A percentile compares a stretch with the other conserved stretches of the same genome.
These are phyloP conservation scores for Centella asiatica DNA, from an alignment of 129 eudicot genomes.

Conservation along the genomic window DNA sequence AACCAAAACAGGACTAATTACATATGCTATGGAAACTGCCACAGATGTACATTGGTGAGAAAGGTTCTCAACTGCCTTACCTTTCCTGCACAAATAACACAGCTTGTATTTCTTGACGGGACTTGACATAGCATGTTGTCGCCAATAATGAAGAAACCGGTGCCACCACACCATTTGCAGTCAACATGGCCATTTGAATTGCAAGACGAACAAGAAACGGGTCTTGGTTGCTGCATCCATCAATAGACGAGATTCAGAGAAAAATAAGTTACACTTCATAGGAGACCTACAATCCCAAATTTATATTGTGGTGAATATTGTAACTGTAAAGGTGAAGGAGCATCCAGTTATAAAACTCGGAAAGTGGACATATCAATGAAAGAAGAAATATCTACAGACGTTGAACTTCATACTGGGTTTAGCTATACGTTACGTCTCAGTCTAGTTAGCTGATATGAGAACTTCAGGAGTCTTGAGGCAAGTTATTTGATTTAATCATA, in stretches of 20 bases:
- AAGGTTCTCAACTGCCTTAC: conserved; percentile 19
- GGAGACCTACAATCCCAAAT: background rate
- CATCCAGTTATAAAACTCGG: too few relatives aligned
- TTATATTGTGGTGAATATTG: background rate
- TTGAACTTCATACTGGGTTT: too few relatives aligned
- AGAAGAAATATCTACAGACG: too few relatives aligned
- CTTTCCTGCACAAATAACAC: conserved; percentile 94
- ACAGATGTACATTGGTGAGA: background rate
- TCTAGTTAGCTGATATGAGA: too few relatives aligned
- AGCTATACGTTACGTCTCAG: too few relatives aligned
- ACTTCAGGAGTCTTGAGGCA: too few relatives aligned
- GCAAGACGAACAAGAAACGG: conserved; percentile 64
- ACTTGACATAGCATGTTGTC: conserved; percentile 95
- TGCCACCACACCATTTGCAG: conserved; percentile 93
- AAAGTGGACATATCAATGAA: background rate
- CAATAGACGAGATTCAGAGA: conserved; percentile 3
- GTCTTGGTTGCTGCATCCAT: conserved; percentile 76
- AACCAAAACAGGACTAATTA: too few relatives aligned
- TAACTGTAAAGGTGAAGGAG: background rate
- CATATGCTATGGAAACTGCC: background rate
- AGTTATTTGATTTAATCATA: too few relatives aligned
- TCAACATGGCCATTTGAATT: conserved; percentile 72
- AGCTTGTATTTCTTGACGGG: conserved; percentile 77
- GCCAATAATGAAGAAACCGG: conserved; percentile 88
- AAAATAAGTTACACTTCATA: background rate